A percentile compares a stretch with the other conserved stretches of the same genome.
These are phyloP conservation scores for Fusarium udum DNA, from an alignment of 2,329 filamentous ascomycete genomes.

Conservation along the genomic window DNA sequence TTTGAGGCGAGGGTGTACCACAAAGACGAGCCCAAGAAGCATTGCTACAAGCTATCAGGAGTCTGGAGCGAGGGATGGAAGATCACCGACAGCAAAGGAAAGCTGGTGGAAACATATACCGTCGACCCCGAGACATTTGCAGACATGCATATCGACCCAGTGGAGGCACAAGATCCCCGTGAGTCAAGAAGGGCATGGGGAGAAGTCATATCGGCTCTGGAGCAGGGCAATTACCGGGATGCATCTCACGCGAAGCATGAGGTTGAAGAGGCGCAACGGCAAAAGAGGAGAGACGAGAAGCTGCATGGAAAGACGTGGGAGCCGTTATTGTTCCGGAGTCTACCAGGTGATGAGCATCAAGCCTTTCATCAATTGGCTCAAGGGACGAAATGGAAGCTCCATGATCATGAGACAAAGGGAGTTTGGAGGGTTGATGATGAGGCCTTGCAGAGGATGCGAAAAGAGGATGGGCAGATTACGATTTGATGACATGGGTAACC, in stretches of 20 bases:
- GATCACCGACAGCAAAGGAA: slow-evolving; percentile 45
- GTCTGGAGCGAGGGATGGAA: slow-evolving; percentile 39
- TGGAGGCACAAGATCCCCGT: slow-evolving; percentile 79
- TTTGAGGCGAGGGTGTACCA: slow-evolving; percentile 57
- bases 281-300: slow-evolving; percentile 75
- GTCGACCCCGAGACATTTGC: slow-evolving; percentile 47
- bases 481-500: not conserved
- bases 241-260: slow-evolving; percentile 77
- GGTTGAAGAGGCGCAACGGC: slow-evolving; percentile 84
- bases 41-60: slow-evolving; percentile 23
- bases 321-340: slow-evolving; percentile 22
- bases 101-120: slow-evolving; percentile 49
- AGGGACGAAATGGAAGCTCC: slow-evolving; percentile 17
- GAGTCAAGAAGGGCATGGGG: slow-evolving; percentile 85
- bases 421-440: slow-evolving; percentile 31
- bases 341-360: not conserved
- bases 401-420: slow-evolving; percentile 26
- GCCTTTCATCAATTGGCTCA: slow-evolving; percentile 18
- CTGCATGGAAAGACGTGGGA: slow-evolving; percentile 47
- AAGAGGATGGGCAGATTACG: not conserved
- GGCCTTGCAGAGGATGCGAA: not conserved
- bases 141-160: slow-evolving; percentile 15
- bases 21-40: slow-evolving; percentile 44
- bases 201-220: slow-evolving; percentile 77
- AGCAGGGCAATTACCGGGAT: slow-evolving; percentile 77